Base-by-base conservation (phyloP, 768 basidiomycete genomes). In the Boletus rufocinnamomeus region DNA sequence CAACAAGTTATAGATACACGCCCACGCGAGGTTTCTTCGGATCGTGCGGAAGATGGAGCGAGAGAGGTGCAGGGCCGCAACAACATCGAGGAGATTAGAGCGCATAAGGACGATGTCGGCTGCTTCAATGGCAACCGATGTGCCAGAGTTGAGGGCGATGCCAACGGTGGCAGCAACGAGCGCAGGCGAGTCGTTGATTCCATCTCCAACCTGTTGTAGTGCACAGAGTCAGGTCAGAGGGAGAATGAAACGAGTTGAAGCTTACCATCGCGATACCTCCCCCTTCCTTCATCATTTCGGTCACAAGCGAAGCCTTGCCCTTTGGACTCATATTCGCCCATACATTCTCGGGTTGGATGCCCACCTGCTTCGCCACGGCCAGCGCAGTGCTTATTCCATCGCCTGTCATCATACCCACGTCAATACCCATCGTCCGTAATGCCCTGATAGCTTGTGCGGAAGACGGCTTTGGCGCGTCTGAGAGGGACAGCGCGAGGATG, bases 81-180 rank as follows among this genome's bases (percentile, higher is more conserved):
- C 96, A 55, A 99, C 97, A 70, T 99, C 97, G 50, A 98, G 83
- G 4, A 98, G 84, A 69, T 99, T 95, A 1, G 93, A 93, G 52
- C 93, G 90, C 92, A 98, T 98, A 58, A 99, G 86, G 19, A 99
- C 95, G 57, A 98, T 88, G 74, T 98, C 97, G 16, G 97, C 97
- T 0, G 97, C 97, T 78, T 98, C 97, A 52, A 99, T 89, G 11
- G 97, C 97, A 45, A 99, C 93, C 6, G 94, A 96, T 19, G 97
- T 95, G 34, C 97, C 97, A 4, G 94, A 91, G 13, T 93, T 95
- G 6, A 99, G 84, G 1, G 97, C 97, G 59, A 99, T 95, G 43
- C 97, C 97, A 25, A 99, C 92, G 1, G 94, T 93, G 1, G 96
- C 93, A 5, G 93, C 95, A 17, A 95, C 95, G 2, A 99, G 86